These are phyloP conservation scores for Penicillium brevicompactum DNA, from an alignment of 2,329 filamentous ascomycete species.

Conservation along the genomic window DNA sequence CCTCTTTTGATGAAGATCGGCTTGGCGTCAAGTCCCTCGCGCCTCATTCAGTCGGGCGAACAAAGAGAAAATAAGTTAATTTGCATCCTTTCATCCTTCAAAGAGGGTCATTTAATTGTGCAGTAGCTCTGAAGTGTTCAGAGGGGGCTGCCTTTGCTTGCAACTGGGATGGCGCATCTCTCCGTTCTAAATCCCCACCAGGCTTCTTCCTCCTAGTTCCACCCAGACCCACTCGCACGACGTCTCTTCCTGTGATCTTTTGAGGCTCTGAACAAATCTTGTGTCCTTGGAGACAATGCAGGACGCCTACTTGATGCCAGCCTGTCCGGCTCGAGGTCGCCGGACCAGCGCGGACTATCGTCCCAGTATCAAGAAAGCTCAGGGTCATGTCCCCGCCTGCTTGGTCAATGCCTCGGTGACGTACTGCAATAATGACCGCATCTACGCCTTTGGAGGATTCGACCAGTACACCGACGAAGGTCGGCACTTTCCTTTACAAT, in stretches of 20 bases:
- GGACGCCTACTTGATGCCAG: constrained; percentile 89
- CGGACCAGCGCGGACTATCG: constrained; percentile 70
- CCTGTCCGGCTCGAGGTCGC: constrained; percentile 72
- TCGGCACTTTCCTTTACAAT: constrained; percentile 25
- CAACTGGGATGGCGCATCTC: constrained; percentile 33
- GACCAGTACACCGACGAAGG: constrained; percentile 98
- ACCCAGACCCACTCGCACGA: constrained; percentile 35
- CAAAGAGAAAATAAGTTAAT: neutral
- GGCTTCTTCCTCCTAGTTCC: constrained; percentile 28
- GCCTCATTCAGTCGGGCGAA: neutral
- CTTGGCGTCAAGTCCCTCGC: constrained; percentile 15
- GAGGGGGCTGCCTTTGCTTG: neutral
- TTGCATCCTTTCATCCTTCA: neutral
- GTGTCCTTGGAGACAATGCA: constrained; percentile 49
- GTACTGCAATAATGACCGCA: constrained; percentile 96
- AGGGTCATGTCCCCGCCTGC: constrained; percentile 83
- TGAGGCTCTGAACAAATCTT: constrained; percentile 29
- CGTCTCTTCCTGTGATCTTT: constrained; percentile 33
- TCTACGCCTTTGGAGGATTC: constrained; percentile 97
- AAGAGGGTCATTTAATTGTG: neutral
- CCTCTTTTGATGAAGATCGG: constrained; percentile 51
- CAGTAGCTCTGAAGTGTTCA: neutral
- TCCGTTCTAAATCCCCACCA: constrained; percentile 25
- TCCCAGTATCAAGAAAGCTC: constrained; percentile 77
- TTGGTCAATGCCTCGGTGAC: constrained; percentile 98